Evolutionary conservation across 495 filamentous ascomycete species (phyloP).

Genomic region (Poronia punctata): DNA sequence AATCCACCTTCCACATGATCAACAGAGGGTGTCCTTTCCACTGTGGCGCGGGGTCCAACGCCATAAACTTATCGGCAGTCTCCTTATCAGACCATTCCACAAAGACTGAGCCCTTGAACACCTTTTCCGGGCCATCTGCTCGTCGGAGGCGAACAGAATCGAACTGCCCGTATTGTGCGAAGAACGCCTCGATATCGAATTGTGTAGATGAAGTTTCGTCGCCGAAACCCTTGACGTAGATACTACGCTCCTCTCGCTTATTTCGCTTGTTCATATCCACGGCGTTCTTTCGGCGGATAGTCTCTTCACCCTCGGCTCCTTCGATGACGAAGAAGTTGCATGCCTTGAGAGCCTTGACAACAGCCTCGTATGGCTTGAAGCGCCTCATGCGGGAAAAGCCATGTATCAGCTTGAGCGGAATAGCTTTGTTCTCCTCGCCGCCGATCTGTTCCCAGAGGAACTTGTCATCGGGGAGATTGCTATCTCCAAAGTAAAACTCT

Average conservation of each 20-base stretch:
- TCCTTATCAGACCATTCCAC: constrained; percentile 80
- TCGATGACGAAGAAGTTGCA: constrained; percentile 61
- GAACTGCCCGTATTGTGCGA: constrained; percentile 69
- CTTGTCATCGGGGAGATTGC: constrained; percentile 81
- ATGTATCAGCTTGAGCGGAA: constrained; percentile 66
- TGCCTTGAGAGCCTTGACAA: constrained; percentile 74
- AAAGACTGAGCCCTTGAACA: constrained; percentile 92
- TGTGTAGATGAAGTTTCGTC: constrained; percentile 71
- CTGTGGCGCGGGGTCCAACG: constrained; percentile 69
- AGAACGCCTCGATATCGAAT: constrained; percentile 88
- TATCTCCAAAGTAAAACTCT: constrained; percentile 96
- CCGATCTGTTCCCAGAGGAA: constrained; percentile 72
- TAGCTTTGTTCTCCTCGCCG: constrained; percentile 69
- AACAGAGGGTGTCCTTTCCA: constrained; percentile 66
- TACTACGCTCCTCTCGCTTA: constrained; percentile 27
- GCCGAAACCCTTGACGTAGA: constrained; percentile 79
- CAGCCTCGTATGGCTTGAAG: constrained; percentile 74
- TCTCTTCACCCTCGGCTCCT: constrained; percentile 54
- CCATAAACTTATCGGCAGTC: constrained; percentile 67
- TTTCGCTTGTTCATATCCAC: constrained; percentile 38
- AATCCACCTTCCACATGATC: constrained; percentile 83
- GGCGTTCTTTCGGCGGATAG: constrained; percentile 56
- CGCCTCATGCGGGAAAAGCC: constrained; percentile 90
- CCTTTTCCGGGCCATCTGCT: constrained; percentile 40
- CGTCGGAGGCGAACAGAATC: constrained; percentile 87